Evolutionary conservation across 805 yeast genomes (phyloP).

Genomic region (Middelhovenomyces tepae): DNA sequence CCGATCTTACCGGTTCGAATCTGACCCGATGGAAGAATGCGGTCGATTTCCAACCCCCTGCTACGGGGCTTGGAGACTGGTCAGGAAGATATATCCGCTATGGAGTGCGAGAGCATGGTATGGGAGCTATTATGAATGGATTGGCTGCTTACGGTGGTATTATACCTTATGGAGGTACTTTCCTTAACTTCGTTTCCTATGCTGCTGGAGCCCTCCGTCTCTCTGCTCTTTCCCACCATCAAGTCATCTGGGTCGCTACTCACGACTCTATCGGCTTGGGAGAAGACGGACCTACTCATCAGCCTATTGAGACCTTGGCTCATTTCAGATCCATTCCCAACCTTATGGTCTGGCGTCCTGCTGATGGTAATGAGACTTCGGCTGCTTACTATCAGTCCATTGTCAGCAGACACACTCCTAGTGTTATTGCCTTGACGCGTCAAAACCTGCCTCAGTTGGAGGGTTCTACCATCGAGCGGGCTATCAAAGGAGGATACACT

Average conservation of each 20-base stretch:
- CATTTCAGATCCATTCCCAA: constrained; percentile 47
- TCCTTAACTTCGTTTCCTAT: constrained; percentile 78
- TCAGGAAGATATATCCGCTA: constrained; percentile 90
- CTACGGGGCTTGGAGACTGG: constrained; percentile 73
- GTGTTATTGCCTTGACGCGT: constrained; percentile 66
- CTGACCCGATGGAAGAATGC: constrained; percentile 80
- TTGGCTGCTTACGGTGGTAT: constrained; percentile 80
- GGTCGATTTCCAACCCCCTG: constrained; percentile 86
- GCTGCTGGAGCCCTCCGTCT: constrained; percentile 47
- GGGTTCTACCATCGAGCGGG: constrained; percentile 87
- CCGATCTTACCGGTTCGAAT: constrained; percentile 96
- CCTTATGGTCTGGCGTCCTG: constrained; percentile 42
- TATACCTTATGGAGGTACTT: constrained; percentile 94
- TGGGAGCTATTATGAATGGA: constrained; percentile 99
- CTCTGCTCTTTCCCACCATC: constrained; percentile 39
- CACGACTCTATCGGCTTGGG: constrained; percentile 53
- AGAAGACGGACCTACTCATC: constrained; percentile 53
- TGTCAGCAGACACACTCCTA: constrained; percentile 51
- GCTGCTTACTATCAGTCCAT: constrained; percentile 53
- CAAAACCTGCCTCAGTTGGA: constrained; percentile 83
- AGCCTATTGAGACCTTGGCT: constrained; percentile 44
- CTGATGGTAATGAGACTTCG: constrained; percentile 44
- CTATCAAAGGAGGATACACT: constrained; percentile 90
- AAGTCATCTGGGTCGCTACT: constrained; percentile 44
- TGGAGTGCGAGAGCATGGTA: constrained; percentile 98